Evolutionary conservation across 306 rosid species (phyloP).

Genomic region (Erythrophleum fordii): DNA sequence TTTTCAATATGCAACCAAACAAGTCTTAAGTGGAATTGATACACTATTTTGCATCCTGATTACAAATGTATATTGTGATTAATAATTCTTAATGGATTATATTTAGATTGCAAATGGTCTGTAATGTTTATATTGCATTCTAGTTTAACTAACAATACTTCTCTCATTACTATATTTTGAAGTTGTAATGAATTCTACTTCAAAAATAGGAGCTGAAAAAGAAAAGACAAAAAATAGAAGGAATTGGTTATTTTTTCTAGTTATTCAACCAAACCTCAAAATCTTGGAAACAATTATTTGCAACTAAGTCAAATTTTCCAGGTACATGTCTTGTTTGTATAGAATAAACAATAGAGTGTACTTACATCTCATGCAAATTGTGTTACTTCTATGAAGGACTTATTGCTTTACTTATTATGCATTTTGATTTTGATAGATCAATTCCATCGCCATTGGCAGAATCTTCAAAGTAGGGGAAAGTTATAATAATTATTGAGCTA

Average conservation of each 20-base stretch:
- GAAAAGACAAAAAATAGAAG: neutral
- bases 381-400: neutral
- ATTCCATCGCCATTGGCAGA: constrained; percentile 40
- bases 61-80: neutral
- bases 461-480: constrained; percentile 55
- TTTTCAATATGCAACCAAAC: no score
- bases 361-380: constrained; percentile 12
- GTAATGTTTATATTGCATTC: neutral
- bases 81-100: constrained; percentile 33
- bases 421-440: constrained; percentile 30
- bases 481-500: constrained; percentile 65
- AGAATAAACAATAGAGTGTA: neutral
- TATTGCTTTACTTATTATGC: constrained; percentile 23
- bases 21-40: neutral
- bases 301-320: neutral
- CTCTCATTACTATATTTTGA: neutral
- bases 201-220: neutral
- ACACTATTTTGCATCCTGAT: neutral
- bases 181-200: neutral
- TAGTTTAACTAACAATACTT: constrained; percentile 22
- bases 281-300: neutral
- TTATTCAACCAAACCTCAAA: neutral
- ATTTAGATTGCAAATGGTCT: neutral
- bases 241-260: neutral
- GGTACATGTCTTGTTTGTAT: neutral